These are phyloP conservation scores for Trametes villosa DNA, from an alignment of 768 basidiomycete genomes.

Conservation along the genomic window DNA sequence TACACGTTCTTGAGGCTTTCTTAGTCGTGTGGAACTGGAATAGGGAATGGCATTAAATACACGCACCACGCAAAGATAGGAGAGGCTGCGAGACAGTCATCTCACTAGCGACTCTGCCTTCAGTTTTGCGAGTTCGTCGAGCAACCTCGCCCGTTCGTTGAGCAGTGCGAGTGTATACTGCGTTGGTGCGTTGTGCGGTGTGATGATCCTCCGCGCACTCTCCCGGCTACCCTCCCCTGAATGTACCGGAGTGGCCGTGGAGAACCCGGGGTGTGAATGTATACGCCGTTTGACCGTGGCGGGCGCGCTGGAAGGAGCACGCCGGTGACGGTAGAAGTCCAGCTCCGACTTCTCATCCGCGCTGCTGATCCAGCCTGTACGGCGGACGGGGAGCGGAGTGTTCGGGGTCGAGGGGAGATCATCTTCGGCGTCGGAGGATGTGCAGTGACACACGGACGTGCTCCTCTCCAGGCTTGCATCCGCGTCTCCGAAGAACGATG, in stretches of 20 bases:
- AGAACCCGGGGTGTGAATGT: conserved; percentile 8
- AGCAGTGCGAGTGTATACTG: conserved; percentile 55
- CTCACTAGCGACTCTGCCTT: conserved; percentile 28
- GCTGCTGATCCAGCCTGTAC: conserved; percentile 55
- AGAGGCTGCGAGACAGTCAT: neutral
- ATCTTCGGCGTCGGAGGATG: conserved; percentile 2
- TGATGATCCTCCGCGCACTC: conserved; percentile 26
- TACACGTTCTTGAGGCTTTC: no score
- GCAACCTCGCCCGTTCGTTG: conserved; percentile 58
- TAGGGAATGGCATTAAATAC: neutral
- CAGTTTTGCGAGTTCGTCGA: conserved; percentile 57
- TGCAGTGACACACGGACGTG: conserved; percentile 30
- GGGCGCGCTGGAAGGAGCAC: neutral
- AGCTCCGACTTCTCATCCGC: conserved; percentile 60
- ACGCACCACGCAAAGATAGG: neutral
- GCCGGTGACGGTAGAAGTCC: conserved; percentile 42
- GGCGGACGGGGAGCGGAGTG: conserved; percentile 44
- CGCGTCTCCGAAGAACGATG: conserved; percentile 29
- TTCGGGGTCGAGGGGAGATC: conserved; percentile 9
- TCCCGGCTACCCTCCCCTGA: neutral
- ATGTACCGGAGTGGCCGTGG: neutral
- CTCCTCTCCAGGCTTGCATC: conserved; percentile 11
- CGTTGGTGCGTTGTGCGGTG: conserved; percentile 43
- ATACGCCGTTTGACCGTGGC: conserved; percentile 5
- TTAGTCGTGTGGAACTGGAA: neutral